Evolutionary conservation across 2,329 filamentous ascomycete genomes (phyloP).

Genomic region (Colletotrichum agaves): DNA sequence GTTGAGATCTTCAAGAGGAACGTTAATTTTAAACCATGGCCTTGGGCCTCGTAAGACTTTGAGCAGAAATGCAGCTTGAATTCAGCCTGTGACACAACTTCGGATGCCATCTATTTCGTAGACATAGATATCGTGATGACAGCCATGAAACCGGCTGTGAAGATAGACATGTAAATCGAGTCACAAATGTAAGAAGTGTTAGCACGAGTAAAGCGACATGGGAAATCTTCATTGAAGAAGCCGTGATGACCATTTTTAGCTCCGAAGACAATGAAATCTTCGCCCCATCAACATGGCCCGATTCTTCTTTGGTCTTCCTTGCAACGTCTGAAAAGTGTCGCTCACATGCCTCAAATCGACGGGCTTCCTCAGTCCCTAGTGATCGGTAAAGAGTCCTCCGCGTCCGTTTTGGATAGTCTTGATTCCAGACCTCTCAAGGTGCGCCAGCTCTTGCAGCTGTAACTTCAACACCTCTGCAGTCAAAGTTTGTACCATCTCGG

Average conservation of each 20-base stretch:
- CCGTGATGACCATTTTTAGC: not conserved
- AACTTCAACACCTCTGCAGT: slow-evolving; percentile 32
- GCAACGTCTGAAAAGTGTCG: slow-evolving; percentile 13
- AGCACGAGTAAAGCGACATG: not conserved
- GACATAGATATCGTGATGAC: no score
- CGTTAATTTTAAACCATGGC: no score
- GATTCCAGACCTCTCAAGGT: not conserved
- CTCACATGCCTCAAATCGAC: slow-evolving; percentile 18
- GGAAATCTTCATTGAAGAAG: not conserved
- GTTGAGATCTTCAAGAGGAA: no score
- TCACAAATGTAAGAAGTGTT: not conserved
- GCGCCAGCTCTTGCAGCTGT: slow-evolving; percentile 6
- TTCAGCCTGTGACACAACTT: no score
- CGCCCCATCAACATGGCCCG: slow-evolving; percentile 2
- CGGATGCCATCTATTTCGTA: no score
- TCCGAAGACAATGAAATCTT: not conserved
- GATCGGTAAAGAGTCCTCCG: not conserved
- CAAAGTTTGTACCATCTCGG: slow-evolving; percentile 40
- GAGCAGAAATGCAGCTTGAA: no score
- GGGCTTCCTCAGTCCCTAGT: not conserved
- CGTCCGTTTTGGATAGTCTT: not conserved
- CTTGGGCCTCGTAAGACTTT: no score
- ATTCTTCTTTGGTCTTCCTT: not conserved
- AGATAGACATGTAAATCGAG: no score
- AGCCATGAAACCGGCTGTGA: no score